Conservation (phyloP, 1,284 basidiomycete species). For the Malassezia equina region DNA sequence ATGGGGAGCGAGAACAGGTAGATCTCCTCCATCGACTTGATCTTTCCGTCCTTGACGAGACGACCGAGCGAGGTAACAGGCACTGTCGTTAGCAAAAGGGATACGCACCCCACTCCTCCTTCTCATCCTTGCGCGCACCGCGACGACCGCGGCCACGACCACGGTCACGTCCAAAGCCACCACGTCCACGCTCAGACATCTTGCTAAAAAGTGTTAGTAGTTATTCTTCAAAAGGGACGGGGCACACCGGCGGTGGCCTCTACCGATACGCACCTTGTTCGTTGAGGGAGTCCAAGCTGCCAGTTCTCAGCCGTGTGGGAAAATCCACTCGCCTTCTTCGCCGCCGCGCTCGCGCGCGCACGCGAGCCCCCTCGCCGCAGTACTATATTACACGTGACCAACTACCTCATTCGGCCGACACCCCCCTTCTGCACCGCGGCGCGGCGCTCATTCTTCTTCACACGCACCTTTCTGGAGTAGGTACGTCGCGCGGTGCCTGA, state of each 20-base stretch:
- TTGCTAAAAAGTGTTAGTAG: constrained; percentile 20
- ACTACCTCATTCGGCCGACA: constrained; percentile 7
- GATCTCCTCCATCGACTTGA: constrained; percentile 99
- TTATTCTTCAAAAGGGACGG: not conserved
- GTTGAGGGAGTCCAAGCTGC: constrained; percentile 11
- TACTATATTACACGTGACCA: constrained; percentile 14
- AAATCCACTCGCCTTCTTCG: constrained; percentile 1
- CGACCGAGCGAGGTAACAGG: constrained; percentile 99
- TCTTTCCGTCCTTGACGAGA: constrained; percentile 98
- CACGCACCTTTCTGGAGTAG: constrained; percentile 13
- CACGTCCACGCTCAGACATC: constrained; percentile 54
- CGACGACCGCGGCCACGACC: constrained; percentile 74
- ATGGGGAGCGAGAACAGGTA: constrained; percentile 97
- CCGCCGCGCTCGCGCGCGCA: not conserved
- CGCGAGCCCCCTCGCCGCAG: not conserved
- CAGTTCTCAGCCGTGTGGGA: not conserved
- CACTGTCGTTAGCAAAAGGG: constrained; percentile 48
- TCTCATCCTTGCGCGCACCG: constrained; percentile 95
- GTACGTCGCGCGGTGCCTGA: not conserved
- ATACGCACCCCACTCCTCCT: constrained; percentile 74
- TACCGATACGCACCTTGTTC: constrained; percentile 5
- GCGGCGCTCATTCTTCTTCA: constrained; percentile 9
- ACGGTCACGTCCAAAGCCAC: constrained; percentile 52
- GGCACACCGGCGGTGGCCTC: not conserved
- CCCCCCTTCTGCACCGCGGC: not conserved